A percentile compares a stretch with the other conserved stretches of the same genome.
These are phyloP conservation scores for Talaromyces sp. DNA, from an alignment of 2,329 filamentous ascomycete genomes.

Conservation along the genomic window DNA sequence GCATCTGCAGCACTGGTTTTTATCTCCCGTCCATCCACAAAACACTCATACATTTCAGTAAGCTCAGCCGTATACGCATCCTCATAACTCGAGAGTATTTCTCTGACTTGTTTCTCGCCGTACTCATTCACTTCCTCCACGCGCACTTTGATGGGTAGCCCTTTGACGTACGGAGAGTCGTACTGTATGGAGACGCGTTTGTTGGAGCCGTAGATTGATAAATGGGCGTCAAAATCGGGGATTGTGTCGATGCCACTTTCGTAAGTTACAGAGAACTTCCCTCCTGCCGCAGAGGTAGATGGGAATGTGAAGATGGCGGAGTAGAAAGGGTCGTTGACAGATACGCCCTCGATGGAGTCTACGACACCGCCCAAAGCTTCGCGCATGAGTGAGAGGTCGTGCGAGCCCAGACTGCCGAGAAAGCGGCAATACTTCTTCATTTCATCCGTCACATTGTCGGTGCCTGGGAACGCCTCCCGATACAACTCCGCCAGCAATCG, in stretches of 20 bases:
- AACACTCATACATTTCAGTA: slow-evolving; percentile 34
- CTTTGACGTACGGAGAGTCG: slow-evolving; percentile 59
- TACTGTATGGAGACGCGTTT: slow-evolving; percentile 56
- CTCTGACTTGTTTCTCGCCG: slow-evolving; percentile 28
- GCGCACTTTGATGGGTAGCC: slow-evolving; percentile 49
- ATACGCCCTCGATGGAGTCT: slow-evolving; percentile 48
- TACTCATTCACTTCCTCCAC: slow-evolving; percentile 32
- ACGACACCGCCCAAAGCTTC: slow-evolving; percentile 46
- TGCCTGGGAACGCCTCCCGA: slow-evolving; percentile 8
- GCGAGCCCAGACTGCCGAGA: slow-evolving; percentile 50
- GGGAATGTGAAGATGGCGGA: slow-evolving; percentile 35
- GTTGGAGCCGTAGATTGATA: slow-evolving; percentile 49
- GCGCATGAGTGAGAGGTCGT: slow-evolving; percentile 55
- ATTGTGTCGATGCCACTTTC: slow-evolving; percentile 56
- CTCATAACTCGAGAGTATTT: slow-evolving; percentile 33
- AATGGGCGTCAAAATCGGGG: slow-evolving; percentile 40
- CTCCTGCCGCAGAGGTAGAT: background rate
- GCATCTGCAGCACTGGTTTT: slow-evolving; percentile 39
- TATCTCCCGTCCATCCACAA: slow-evolving; percentile 27
- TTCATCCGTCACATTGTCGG: background rate
- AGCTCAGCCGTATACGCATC: slow-evolving; percentile 39
- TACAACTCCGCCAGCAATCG: slow-evolving; percentile 4
- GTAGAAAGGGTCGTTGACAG: slow-evolving; percentile 43
- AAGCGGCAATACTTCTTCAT: slow-evolving; percentile 36
- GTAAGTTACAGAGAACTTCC: slow-evolving; percentile 53